A percentile compares a stretch with the other conserved stretches of the same genome.
Evolutionary conservation across 2,329 filamentous ascomycete genomes (phyloP).

Genomic region (Colletotrichum tabaci): DNA sequence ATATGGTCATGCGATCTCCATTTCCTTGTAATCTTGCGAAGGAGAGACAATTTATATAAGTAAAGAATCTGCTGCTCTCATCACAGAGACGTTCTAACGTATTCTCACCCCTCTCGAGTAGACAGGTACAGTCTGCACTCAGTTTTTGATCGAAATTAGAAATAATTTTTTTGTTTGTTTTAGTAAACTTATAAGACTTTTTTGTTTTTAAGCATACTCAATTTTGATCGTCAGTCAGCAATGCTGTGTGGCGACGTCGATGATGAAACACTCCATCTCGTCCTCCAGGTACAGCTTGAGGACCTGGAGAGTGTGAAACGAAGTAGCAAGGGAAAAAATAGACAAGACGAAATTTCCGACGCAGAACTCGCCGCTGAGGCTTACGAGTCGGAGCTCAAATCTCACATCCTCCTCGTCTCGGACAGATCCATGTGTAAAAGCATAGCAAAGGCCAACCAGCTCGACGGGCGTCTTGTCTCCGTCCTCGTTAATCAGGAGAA

Average conservation of each 20-base stretch:
- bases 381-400: slow-evolving; percentile 40
- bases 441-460: slow-evolving; percentile 44
- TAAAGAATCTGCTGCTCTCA: no score
- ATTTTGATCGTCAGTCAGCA: neutral
- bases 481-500: slow-evolving; percentile 9
- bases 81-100: no score
- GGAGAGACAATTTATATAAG: no score
- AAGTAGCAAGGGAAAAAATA: neutral
- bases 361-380: slow-evolving; percentile 35
- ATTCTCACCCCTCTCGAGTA: no score
- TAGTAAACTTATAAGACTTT: no score
- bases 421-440: slow-evolving; percentile 44
- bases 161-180: no score
- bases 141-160: no score
- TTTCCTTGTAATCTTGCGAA: no score
- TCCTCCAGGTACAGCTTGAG: neutral
- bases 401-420: slow-evolving; percentile 4
- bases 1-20: no score
- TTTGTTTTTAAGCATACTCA: no score
- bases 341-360: slow-evolving; percentile 29
- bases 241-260: neutral
- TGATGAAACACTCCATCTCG: neutral
- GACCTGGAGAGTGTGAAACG: neutral
- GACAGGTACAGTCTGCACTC: no score
- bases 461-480: slow-evolving; percentile 40